Percentiles rank a stretch among this genome's conserved stretches.
These are phyloP conservation scores for Musa balbisiana DNA, from an alignment of 202 grass and related monocot genomes.

Conservation along the genomic window DNA sequence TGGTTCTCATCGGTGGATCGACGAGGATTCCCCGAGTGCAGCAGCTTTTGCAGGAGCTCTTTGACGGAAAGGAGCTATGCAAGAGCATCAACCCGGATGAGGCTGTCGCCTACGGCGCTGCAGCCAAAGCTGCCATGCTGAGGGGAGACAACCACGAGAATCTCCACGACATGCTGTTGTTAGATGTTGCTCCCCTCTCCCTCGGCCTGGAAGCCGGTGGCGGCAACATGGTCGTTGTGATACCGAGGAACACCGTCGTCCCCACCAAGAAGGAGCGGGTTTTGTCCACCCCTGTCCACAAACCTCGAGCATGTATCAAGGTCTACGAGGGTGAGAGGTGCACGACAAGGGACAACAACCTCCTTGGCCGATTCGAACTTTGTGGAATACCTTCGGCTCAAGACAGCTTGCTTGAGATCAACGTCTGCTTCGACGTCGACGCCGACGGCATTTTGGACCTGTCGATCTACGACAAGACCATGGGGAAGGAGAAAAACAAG, in stretches of 20 bases:
- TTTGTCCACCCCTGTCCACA: background rate
- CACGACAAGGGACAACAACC: background rate
- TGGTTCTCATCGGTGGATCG: background rate
- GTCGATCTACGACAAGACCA: background rate
- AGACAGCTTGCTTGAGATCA: background rate
- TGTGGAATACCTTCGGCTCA: background rate
- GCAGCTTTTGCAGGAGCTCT: background rate
- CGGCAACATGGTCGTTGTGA: background rate
- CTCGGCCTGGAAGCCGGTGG: background rate
- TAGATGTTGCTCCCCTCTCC: background rate
- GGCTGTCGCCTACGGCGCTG: background rate
- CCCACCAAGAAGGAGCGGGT: background rate
- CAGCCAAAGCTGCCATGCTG: background rate
- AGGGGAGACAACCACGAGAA: background rate
- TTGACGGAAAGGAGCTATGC: background rate
- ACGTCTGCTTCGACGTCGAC: background rate
- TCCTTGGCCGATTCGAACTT: background rate
- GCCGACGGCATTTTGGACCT: background rate
- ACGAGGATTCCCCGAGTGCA: background rate
- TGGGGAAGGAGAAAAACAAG: background rate
- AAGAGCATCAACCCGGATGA: background rate
- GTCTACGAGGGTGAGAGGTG: background rate
- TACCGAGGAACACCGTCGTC: background rate
- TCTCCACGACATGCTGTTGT: background rate
- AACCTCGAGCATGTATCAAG: background rate